These are phyloP conservation scores for Nothophoma quercina DNA, from an alignment of 2,329 filamentous ascomycete species.

Conservation along the genomic window DNA sequence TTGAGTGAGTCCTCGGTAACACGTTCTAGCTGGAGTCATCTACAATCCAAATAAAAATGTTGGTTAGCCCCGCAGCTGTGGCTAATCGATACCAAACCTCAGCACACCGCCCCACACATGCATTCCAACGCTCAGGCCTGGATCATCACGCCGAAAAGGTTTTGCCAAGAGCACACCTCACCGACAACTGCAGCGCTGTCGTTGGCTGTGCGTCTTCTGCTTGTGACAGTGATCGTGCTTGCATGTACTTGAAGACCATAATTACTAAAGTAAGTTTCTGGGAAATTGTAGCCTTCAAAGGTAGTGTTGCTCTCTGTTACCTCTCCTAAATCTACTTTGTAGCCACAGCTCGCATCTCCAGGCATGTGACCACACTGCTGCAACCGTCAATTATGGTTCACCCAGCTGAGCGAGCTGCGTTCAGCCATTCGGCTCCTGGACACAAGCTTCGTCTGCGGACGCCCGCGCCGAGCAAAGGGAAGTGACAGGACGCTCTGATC, in stretches of 20 bases:
- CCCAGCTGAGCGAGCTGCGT: conserved; percentile 14
- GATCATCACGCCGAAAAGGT: not conserved
- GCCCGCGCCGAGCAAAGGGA: conserved; percentile 6
- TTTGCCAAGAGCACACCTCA: conserved; percentile 2
- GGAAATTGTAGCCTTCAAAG: not conserved
- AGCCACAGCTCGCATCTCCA: not conserved
- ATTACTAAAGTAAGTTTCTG: too few relatives aligned
- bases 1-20: not conserved
- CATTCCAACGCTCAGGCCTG: conserved; percentile 16
- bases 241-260: conserved; percentile 1
- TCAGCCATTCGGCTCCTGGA: conserved; percentile 14
- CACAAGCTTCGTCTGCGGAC: conserved; percentile 4
- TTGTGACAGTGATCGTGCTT: too few relatives aligned
- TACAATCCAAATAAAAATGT: conserved; percentile 16
- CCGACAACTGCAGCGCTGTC: conserved; percentile 4
- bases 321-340: not conserved
- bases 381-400: conserved; percentile 5
- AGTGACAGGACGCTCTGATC: not conserved
- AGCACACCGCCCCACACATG: conserved; percentile 3
- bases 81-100: conserved; percentile 12
- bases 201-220: conserved; percentile 2
- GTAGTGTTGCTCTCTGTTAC: not conserved
- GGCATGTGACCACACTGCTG: conserved; percentile 12
- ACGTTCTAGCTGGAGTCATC: conserved; percentile 16
- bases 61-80: conserved; percentile 1